Base-by-base conservation (phyloP, 352 stramenopile genomes). In the Globisporangium nodosum region DNA sequence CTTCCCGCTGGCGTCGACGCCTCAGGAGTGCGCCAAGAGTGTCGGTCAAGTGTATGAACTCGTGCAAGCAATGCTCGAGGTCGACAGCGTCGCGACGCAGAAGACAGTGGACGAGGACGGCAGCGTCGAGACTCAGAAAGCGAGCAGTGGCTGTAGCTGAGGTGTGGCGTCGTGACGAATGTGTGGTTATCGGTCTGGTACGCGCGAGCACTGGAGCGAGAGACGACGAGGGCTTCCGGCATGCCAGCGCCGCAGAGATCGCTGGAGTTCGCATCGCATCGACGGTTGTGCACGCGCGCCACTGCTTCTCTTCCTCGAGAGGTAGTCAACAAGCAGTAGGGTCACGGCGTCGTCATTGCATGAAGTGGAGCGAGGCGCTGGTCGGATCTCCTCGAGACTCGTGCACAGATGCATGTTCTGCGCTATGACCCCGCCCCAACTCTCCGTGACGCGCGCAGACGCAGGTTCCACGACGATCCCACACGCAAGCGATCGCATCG, bases 11-110 rank as follows among this genome's bases (percentile, higher is more conserved):
- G 37, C 47, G 5, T 39, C 59, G 9, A 53, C 52, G 5, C 45
- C 46, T 0, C 37, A 54, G 11, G 52, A 54, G 39, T 65, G 59
- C 37, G 52, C 52, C 37, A 60, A 43, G 52, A 65, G 59, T 39
- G 33, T 65, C 5, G 52, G 31, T 6, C 21, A 47, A n/a, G 52
- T 47, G 46, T 27, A 37, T 12, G 37, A 33, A 3, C 3, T 43
- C 18, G n/a, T 40, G 8, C 59, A 56, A 16, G 52, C 33, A 27
- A 40, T 56, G 39, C 52, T 65, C 20, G 42, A 48, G 42, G 24
- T 12, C 42, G 42, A 48, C 16, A 24, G 42, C 42, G 18, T 24
- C 42, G 42, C 18, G 42, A 24, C 42, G 42, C 16, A 7, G 11
- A 9, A 40, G 35, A 15, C 35, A 9, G 35, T 4, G 11, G 35